Evolutionary conservation across 106 monocot genomes (phyloP), one percentile per base, ranked within the genome.

Genomic region (Alisma plantagoaquatica): DNA sequence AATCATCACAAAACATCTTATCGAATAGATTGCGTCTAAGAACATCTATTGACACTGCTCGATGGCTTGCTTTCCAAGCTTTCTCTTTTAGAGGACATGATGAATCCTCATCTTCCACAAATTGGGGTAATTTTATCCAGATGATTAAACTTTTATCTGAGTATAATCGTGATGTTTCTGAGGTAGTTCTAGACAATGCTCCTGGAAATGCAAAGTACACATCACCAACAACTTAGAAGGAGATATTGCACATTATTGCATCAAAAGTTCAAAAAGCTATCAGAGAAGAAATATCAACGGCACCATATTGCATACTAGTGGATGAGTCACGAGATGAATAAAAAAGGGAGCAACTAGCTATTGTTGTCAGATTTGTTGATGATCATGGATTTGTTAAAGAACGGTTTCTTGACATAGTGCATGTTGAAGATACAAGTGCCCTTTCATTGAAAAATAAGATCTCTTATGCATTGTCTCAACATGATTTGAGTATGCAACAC

Each of bases 1-100:
- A n/a, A n/a, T n/a, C n/a, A n/a, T n/a, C n/a, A n/a, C n/a, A n/a
- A n/a, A n/a, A n/a, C n/a, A n/a, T n/a, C n/a, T n/a, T n/a, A n/a
- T n/a, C n/a, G n/a, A 38, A 38, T 38, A 38, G 14, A 38, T 38
- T 38, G 35, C 14, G 14, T 6, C 35, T 38, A 38, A 38, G 14
- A 14, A 14, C 35, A 7, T 7, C 35, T 7, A 38, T 38, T 38
- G 35, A 38, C 35, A 7, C 35, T 38, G 14, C 14, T 38, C 6
- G 14, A 46, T 46, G 45, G 19, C 45, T 46, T 46, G 45, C 45
- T 11, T 46, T 46, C 17, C 45, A 46, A 46, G 45, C 12, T 10
- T 46, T 9, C 19, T 4, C 17, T 10, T 46, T 46, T 46, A 7
- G 45, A 17, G 45, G 45, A 4, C 45, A 46, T 18, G 17, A 46